Evolutionary conservation across 371 early-diverging fungal species (phyloP), one percentile per base, ranked within the genome.

Genomic region (Mucor indicus): DNA sequence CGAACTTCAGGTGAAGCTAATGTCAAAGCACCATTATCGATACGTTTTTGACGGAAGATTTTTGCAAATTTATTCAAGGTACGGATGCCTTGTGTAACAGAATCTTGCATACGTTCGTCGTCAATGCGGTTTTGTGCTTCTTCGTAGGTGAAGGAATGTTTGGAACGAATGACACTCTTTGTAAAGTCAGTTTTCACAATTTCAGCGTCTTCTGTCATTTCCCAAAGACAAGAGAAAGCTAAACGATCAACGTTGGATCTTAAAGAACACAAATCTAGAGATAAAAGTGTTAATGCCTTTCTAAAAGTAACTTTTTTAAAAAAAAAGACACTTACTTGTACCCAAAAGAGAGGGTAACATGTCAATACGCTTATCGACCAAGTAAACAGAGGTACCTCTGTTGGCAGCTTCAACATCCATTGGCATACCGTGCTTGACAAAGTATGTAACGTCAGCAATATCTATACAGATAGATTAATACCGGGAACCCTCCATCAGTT

Each of bases 381-480:
- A 74, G 64, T 99, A 98, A 1, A 96, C 94, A 0, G 96, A 92
- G 2, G 98, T 96, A 42, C 96, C 93, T 42, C 98, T 83, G n/a
- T 75, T 64, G 6, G 84, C 80, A 4, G 98, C 97, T 56, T 95
- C 94, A 38, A 69, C 64, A 63, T 98, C 96, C 86, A 97, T 86
- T 1, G 88, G 75, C 53, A 83, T 89, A 7, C 83, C 84, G 19
- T 85, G 82, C 53, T 86, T 86, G 15, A 99, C 95, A 81, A 95
- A 99, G 55, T 92, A 85, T n/a, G 91, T 87, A 19, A 99, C 99
- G 86, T 99, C 99, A 31, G 99, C 98, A 73, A 99, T 99, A 64
- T 98, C 86, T 87, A 50, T 9, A 1, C n/a, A n/a, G n/a, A n/a
- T n/a, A n/a, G n/a, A n/a, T n/a, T n/a, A n/a, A n/a, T n/a, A n/a